Base-by-base conservation (phyloP, 83 land plant genomes). In the Diphasiastrum complanatum region DNA sequence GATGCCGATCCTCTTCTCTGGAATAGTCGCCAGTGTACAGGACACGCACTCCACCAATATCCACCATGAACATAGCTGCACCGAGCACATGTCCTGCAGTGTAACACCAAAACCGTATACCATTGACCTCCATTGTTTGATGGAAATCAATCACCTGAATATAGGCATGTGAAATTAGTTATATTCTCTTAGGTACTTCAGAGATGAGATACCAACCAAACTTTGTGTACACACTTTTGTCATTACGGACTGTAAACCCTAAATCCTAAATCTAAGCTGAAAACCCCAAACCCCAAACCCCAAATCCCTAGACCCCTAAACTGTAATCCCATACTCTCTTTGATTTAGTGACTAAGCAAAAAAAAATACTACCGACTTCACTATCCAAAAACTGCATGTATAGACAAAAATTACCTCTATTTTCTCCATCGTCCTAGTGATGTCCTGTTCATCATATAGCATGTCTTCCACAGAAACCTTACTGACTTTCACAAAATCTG, bases 41-140 rank as follows among this genome's bases (percentile, higher is more conserved):
- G 29, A 95, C 83, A 16, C 99, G 78, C 5, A 89, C 88, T 51
- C 99, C 99, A 61, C 96, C 99, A 66, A 95, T 95, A 51, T 95
- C 99, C 24, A 95, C 99, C 96, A 95, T 95, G 66, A 95, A 95
- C 99, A 95, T 89, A 54, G 99, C 99, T 41, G 99, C 99, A 76
- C 99, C 99, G 37, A 93, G 81, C 20, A 89, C 93, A 73, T 89
- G 99, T 8, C 99, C 97, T 49, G 99, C 99, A 26, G 99, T 95
- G 71, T 95, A 95, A 62, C 99, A 89, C 99, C 99, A 95, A 60
- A 95, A 95, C n/a, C 86, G 82, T 48, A 95, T 89, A 22, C 99
- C 99, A 75, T 89, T 89, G 24, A 95, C 89, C 64, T 95, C 99
- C 49, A 86, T 55, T 1, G 97, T 95, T 70, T 95, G 99, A 47